These are phyloP conservation scores for Colletotrichum melonis DNA, from an alignment of 2,329 filamentous ascomycete species.

Conservation along the genomic window DNA sequence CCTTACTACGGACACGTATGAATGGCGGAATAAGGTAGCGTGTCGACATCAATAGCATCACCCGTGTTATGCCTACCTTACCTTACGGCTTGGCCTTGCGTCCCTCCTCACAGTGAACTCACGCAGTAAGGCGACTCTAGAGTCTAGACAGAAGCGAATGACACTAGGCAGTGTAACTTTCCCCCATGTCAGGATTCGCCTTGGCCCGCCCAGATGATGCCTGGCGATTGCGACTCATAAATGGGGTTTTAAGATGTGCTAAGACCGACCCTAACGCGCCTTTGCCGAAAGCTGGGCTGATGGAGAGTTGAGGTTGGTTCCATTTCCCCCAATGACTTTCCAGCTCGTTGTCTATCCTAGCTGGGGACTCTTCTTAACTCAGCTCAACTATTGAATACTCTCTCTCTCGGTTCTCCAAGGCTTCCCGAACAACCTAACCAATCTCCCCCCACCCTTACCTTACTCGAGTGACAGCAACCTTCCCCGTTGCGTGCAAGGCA, in stretches of 20 bases:
- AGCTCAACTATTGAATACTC: conserved; percentile 9
- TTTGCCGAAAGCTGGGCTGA: conserved; percentile 23
- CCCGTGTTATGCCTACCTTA: neutral
- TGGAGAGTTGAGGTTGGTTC: neutral
- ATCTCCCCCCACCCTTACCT: neutral
- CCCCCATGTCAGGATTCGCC: neutral
- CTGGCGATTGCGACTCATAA: conserved; percentile 25
- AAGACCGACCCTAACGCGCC: conserved; percentile 12
- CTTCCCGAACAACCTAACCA: too few species aligned
- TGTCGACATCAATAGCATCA: neutral
- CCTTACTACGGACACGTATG: too few species aligned
- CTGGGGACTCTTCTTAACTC: neutral
- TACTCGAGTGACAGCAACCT: neutral
- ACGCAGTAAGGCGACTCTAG: neutral
- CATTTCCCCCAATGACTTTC: neutral
- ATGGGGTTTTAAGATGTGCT: conserved; percentile 29
- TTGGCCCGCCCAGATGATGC: conserved; percentile 11
- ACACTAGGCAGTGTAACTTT: neutral
- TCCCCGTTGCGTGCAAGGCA: conserved; percentile 16
- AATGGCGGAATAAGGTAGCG: neutral
- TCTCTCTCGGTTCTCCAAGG: neutral
- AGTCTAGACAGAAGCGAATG: neutral
- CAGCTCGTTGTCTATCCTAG: neutral
- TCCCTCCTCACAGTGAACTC: neutral
- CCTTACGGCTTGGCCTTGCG: neutral